Base-by-base conservation (phyloP, 495 filamentous ascomycete species). In the Aspergillus carlsbadensis region DNA sequence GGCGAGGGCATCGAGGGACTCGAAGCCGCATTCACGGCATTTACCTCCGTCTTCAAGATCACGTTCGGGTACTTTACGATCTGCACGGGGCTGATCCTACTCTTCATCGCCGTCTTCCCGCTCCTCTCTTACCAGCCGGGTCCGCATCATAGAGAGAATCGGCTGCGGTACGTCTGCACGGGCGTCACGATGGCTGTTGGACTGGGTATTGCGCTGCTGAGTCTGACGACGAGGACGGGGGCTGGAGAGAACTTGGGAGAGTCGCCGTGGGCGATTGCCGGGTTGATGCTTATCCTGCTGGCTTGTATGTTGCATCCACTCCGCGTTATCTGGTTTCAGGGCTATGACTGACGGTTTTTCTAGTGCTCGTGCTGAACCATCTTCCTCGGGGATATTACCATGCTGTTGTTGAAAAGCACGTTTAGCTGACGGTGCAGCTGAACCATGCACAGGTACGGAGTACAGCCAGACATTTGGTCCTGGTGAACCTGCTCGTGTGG, bases 321-420 rank as follows among this genome's bases (percentile, higher is more conserved):
- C 26, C 26, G 3, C 26, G 26, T 29, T 8, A 3, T 29, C 26
- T 8, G 8, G 26, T 29, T 29, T 29, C 26, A n/a, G 26, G 26
- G 8, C 26, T 8, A 29, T 29, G 3, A 8, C 26, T 29, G 26
- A 29, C 8, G 26, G 4, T 29, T 10, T 15, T 47, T 33, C 10
- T 14, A 47, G 44, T 47, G 44, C 21, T 47, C 2, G n/a, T 47
- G 13, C 13, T 47, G 44, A 47, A 47, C 44, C 44, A 47, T 15
- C 5, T 47, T 15, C 44, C 44, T 4, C 44, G 24, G 26, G 26
- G 44, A 7, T 33, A 33, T 3, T 47, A 47, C 44, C 15, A 47
- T n/a, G 11, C 44, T 11, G 24, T 47, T n/a, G n/a, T 47, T 8
- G 26, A 29, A 3, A 29, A 29, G 26, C 26, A 8, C 4, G 26